Evolutionary conservation across 345 rosid genomes (phyloP), one percentile per base, ranked within the genome.

Genomic region (Firmiana major): DNA sequence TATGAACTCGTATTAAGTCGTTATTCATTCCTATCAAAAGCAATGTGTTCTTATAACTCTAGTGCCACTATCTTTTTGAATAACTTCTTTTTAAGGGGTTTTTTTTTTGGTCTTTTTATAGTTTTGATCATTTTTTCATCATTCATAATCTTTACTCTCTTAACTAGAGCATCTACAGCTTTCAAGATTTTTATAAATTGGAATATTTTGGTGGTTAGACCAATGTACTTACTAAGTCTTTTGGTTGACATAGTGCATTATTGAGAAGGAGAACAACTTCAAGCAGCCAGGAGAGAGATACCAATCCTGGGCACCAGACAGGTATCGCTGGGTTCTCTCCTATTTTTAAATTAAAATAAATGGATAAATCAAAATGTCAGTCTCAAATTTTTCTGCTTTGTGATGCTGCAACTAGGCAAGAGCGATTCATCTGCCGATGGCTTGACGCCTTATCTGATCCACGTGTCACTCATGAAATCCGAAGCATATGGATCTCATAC

Each of bases 251-350:
- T 89, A 95, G 98, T 80, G 90, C 89, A 81, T 96, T 26, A 92
- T 91, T 78, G 87, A 54, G 42, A 93, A 93, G 87, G 98, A 92
- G 85, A 90, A 93, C 89, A 92, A 96, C 89, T 93, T 95, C 89
- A 84, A 93, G 82, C 94, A 95, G 82, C 94, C 99, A 59, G 98
- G 99, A 53, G 94, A 95, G 82, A 88, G 97, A 82, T 95, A 89
- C 85, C 79, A 93, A 10, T 90, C 99, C 9, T 95, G 89, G 89
- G 78, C 82, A 62, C 85, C 98, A 6, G 94, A 91, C 86, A 95
- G 97, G 99, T 95, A 88, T 74, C n/a, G 16, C 2, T 12, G 19
- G 54, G 46, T 53, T 51, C 53, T 49, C 24, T 17, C 28, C 26
- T 13, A 2, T 63, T 11, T 36, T 22, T 43, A 9, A 51, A 22